Conservation (phyloP, 148 eudicot species). For the Nepenthes mirabilis region DNA sequence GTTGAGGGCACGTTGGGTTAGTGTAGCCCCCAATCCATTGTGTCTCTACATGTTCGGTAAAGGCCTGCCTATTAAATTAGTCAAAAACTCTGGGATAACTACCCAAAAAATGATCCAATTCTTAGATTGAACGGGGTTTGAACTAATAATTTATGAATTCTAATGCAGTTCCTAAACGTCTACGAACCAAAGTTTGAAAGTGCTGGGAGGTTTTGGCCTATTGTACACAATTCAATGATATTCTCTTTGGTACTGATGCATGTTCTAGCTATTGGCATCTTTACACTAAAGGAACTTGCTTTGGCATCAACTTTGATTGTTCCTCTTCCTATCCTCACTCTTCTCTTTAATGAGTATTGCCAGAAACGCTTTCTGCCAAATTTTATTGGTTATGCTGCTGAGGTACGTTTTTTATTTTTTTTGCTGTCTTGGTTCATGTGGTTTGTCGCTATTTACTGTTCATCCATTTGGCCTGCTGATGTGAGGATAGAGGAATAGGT, state of each 20-base stretch:
- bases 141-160: neutral
- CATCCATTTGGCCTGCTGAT: neutral
- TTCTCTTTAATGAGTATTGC: constrained; percentile 69
- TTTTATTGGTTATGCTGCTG: constrained; percentile 41
- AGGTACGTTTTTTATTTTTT: constrained; percentile 29
- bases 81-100: too few species aligned
- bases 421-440: neutral
- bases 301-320: constrained; percentile 32
- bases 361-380: constrained; percentile 66
- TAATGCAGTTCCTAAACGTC: constrained; percentile 59
- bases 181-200: constrained; percentile 61
- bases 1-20: too few species aligned
- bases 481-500: too few species aligned
- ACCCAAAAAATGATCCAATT: neutral
- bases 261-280: constrained; percentile 58
- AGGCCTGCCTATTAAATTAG: too few species aligned
- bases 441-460: neutral
- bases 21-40: too few species aligned
- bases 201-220: constrained; percentile 73
- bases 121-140: neutral
- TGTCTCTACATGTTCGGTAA: neutral
- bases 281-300: constrained; percentile 48
- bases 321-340: constrained; percentile 63
- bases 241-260: constrained; percentile 71
- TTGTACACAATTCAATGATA: constrained; percentile 59